Percentiles rank a stretch among this genome's conserved stretches.
phyloP scores from a whole-genome alignment of 1,284 basidiomycete species.

The Boletus calvinii region DNA sequence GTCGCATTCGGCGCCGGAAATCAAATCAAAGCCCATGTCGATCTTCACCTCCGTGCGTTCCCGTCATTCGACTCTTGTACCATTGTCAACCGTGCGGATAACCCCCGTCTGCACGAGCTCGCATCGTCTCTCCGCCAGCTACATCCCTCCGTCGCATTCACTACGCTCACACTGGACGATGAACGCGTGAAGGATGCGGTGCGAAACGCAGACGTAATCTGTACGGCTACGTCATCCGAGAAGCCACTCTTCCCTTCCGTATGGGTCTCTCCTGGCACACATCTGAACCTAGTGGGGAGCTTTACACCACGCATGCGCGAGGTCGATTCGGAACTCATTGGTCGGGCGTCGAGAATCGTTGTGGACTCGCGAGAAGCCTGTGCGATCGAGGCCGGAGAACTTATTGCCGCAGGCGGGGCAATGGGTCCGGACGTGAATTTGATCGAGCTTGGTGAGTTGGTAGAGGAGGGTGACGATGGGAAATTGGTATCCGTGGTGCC shows the following conservation, averaged over 20 bases:
- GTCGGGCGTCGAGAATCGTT: slow-evolving; percentile 49
- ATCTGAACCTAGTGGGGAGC: slow-evolving; percentile 80
- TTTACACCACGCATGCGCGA: slow-evolving; percentile 83
- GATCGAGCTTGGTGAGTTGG: slow-evolving; percentile 63
- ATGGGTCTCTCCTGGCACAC: slow-evolving; percentile 61
- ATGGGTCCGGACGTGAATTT: slow-evolving; percentile 38
- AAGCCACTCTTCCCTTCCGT: slow-evolving; percentile 65
- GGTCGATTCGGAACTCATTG: slow-evolving; percentile 58
- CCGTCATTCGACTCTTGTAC: slow-evolving; percentile 54
- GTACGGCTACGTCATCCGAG: slow-evolving; percentile 78
- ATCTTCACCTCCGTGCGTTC: slow-evolving; percentile 59
- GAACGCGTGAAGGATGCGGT: slow-evolving; percentile 32
- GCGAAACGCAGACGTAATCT: slow-evolving; percentile 52
- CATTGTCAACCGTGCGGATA: slow-evolving; percentile 64
- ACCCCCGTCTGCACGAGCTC: slow-evolving; percentile 50
- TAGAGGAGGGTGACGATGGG: slow-evolving; percentile 33
- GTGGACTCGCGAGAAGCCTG: slow-evolving; percentile 78
- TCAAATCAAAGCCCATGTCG: slow-evolving; percentile 64
- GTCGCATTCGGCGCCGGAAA: slow-evolving; percentile 77
- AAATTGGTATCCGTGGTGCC: slow-evolving; percentile 27
- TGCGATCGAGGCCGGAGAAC: slow-evolving; percentile 72
- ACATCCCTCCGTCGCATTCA: slow-evolving; percentile 43
- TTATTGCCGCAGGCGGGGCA: slow-evolving; percentile 56
- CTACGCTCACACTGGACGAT: slow-evolving; percentile 18
- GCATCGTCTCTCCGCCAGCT: slow-evolving; percentile 37